Evolutionary conservation across 106 monocot genomes (phyloP).

Genomic region (Xerophyta viscosa): DNA sequence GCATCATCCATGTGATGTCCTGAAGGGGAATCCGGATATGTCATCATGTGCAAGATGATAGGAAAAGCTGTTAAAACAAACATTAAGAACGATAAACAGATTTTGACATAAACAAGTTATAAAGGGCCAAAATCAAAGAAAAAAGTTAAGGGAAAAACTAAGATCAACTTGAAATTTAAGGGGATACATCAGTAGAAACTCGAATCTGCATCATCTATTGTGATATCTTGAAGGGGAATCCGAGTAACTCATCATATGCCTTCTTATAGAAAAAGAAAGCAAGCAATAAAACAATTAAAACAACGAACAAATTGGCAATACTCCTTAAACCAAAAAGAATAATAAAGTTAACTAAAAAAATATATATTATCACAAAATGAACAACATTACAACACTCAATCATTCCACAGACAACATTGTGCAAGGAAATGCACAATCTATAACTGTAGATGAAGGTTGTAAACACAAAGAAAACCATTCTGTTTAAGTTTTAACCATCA

Average conservation of each 20-base stretch:
- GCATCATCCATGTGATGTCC: constrained; percentile 78
- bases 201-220: constrained; percentile 72
- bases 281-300: not conserved
- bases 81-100: no score
- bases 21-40: constrained; percentile 93
- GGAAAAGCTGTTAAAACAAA: not conserved
- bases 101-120: not conserved
- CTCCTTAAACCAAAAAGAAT: no score
- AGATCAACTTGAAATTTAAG: not conserved
- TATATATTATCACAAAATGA: no score
- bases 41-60: constrained; percentile 22
- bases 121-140: no score
- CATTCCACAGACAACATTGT: no score
- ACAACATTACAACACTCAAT: no score
- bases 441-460: no score
- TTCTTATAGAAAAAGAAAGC: not conserved
- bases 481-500: no score
- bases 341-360: no score
- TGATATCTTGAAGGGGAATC: constrained; percentile 97
- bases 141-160: not conserved
- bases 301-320: not conserved
- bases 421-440: no score
- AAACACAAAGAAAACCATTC: no score
- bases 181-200: constrained; percentile 60
- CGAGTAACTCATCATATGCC: constrained; percentile 84